Conservation (phyloP, 2,329 filamentous ascomycete species). For the Calonectria hongkongensis region DNA sequence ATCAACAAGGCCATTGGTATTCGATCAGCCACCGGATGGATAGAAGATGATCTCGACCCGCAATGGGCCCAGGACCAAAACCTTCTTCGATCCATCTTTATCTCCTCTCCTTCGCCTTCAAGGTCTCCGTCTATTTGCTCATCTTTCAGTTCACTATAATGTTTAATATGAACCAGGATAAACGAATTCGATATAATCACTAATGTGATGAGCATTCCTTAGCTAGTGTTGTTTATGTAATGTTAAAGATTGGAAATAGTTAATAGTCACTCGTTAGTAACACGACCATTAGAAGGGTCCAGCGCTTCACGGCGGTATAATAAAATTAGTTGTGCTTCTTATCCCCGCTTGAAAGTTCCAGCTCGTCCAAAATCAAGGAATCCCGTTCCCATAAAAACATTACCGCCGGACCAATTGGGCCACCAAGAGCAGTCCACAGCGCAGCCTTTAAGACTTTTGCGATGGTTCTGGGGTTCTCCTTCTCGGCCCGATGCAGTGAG, state of each 20-base stretch:
- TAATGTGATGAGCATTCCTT: not conserved
- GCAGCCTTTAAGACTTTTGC: not conserved
- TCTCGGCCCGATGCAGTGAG: constrained; percentile 30
- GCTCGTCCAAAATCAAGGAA: constrained; percentile 16
- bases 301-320: not conserved
- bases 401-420: constrained; percentile 45
- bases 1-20: constrained; percentile 57
- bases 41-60: not conserved
- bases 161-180: not conserved
- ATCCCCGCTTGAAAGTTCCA: constrained; percentile 1
- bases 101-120: too few relatives aligned
- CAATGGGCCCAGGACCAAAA: constrained; percentile 11
- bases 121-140: too few relatives aligned
- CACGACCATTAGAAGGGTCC: not conserved
- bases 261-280: not conserved
- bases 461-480: not conserved
- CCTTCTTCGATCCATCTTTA: constrained; percentile 1
- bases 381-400: constrained; percentile 47
- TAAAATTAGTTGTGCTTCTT: constrained; percentile 36
- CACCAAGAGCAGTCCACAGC: constrained; percentile 39
- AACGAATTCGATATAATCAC: not conserved
- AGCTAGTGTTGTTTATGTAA: not conserved
- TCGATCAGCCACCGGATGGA: constrained; percentile 51
- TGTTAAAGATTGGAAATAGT: not conserved
- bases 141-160: not conserved